Base-by-base conservation (phyloP, 129 eudicot genomes). In the Flaveria bidentis region DNA sequence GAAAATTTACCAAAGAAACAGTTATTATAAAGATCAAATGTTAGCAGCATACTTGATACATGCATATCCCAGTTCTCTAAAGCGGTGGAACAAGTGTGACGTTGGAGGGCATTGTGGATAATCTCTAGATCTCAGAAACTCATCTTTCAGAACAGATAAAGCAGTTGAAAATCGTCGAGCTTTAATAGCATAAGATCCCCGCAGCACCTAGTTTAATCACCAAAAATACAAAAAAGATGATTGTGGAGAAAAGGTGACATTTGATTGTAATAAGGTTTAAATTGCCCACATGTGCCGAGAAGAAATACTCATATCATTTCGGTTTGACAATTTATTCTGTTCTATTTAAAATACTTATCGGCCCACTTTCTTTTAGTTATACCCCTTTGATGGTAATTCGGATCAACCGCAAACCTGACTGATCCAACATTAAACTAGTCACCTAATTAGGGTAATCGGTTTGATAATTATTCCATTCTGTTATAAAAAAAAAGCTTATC, bases 31-130 rank as follows among this genome's bases (percentile, higher is more conserved):
- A 42, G 23, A 7, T 63, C 11, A 36, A 58, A 41, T 36, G 45
- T 69, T 26, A 25, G 85, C 13, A 28, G 68, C 87, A 51, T 81
- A 94, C 99, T 90, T 89, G 88, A 91, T 91, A 70, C 99, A 94
- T 62, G 99, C 99, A 76, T 91, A 91, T 81, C 99, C 99, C 81
- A 94, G 72, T 80, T 91, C 90, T 46, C 99, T 93, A 77, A 94
- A 94, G 22, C 93, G 93, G 79, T 94, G 97, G 84, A 91, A 94
- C 84, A 94, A 82, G 81, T 91, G 96, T 22, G 99, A 91, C 23
- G 99, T 94, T 72, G 97, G 99, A 66, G 99, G 99, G 81, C 99
- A 94, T 57, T 91, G 86, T 79, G 99, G 99, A 81, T 91, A 94
- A 84, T 94, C 99, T 90, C 99, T 89, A 46, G 99, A 94, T 47